A percentile compares a stretch with the other conserved stretches of the same genome.
Conservation (phyloP, 1,284 basidiomycete genomes). For the Puccinia novopanici region DNA sequence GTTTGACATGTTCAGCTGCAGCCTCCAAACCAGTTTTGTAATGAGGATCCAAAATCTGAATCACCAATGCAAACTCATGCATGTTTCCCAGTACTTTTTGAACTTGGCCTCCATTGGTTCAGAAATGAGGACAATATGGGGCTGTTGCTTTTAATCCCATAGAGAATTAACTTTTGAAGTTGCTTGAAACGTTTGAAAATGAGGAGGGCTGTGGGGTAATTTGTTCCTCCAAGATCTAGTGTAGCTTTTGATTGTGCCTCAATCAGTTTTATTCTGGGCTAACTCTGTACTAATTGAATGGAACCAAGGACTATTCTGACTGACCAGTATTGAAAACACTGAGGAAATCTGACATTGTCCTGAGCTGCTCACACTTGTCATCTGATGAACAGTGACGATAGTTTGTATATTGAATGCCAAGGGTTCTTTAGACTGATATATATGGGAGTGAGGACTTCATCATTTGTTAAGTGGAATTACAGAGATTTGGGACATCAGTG, state of each 20-base stretch:
- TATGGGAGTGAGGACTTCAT: not conserved
- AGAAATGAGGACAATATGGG: not conserved
- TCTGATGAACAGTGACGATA: not conserved
- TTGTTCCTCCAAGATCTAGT: not conserved
- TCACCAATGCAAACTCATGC: not conserved
- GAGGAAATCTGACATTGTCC: not conserved
- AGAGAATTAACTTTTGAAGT: not conserved
- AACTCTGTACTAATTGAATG: no score
- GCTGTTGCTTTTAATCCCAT: no score
- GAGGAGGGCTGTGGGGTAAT: constrained; percentile 16
- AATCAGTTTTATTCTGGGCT: no score
- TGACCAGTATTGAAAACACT: not conserved
- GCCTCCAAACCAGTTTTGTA: not conserved
- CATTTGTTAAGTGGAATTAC: not conserved
- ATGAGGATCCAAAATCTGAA: not conserved
- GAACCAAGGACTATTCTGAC: not conserved
- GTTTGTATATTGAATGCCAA: not conserved
- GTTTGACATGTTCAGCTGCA: not conserved
- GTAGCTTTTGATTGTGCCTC: not conserved
- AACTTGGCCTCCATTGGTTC: not conserved
- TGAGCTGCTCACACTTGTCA: not conserved
- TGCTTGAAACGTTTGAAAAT: not conserved
- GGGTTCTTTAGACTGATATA: not conserved
- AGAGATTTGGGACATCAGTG: not conserved
- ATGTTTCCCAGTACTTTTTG: constrained; percentile 1